Percentiles rank a stretch among this genome's conserved stretches.
These are phyloP conservation scores for Neoboletus brunneissimus DNA, from an alignment of 768 basidiomycete genomes.

Conservation along the genomic window DNA sequence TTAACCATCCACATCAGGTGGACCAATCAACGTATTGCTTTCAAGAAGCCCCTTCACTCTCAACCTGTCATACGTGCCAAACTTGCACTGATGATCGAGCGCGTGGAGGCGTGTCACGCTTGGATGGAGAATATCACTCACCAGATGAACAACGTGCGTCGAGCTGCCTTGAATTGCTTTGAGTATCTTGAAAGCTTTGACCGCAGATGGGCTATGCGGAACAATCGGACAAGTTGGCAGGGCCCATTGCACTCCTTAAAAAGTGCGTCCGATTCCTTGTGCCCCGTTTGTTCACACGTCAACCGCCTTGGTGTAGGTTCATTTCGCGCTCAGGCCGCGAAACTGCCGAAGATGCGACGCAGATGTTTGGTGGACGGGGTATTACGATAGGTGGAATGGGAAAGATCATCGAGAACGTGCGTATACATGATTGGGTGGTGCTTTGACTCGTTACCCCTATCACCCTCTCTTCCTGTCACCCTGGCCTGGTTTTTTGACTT, in stretches of 20 bases:
- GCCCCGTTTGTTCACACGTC: background rate
- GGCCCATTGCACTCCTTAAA: slow-evolving; percentile 84
- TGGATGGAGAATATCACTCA: slow-evolving; percentile 90
- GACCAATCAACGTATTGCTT: slow-evolving; percentile 85
- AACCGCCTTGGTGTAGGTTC: slow-evolving; percentile 42
- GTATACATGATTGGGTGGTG: slow-evolving; percentile 20
- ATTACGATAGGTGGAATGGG: slow-evolving; percentile 89
- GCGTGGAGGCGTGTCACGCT: slow-evolving; percentile 79
- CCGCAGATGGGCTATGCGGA: slow-evolving; percentile 80
- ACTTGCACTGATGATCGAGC: slow-evolving; percentile 86
- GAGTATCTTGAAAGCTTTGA: background rate
- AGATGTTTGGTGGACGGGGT: slow-evolving; percentile 87
- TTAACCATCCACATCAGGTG: slow-evolving; percentile 50
- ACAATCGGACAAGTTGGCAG: slow-evolving; percentile 84
- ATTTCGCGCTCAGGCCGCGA: slow-evolving; percentile 55
- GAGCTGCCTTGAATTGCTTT: background rate
- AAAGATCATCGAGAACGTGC: slow-evolving; percentile 74
- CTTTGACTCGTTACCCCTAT: no score
- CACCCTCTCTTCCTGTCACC: background rate
- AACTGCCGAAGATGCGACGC: slow-evolving; percentile 67
- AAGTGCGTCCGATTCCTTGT: slow-evolving; percentile 48
- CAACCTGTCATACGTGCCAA: slow-evolving; percentile 89
- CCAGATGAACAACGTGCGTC: slow-evolving; percentile 84
- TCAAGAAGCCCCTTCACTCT: slow-evolving; percentile 78
- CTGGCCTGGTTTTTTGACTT: background rate